phyloP scores from a whole-genome alignment of 1,139 yeast genomes.

The Petasospora fabianii region DNA sequence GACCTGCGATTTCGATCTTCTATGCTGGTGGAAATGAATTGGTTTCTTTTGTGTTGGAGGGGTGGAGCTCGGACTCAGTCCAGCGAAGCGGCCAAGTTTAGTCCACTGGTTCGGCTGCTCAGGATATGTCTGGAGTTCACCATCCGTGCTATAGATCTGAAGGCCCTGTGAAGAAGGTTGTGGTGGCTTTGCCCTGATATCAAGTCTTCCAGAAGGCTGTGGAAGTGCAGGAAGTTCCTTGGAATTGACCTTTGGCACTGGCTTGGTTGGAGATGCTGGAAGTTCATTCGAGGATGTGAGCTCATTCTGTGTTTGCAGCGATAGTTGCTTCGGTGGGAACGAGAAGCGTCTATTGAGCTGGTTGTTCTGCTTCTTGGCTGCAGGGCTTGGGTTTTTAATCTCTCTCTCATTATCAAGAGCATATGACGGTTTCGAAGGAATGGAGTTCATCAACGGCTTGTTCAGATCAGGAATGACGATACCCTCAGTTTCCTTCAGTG shows the following conservation, averaged over 20 bases:
- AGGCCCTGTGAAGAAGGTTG: slow-evolving; percentile 6
- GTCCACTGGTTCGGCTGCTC: background rate
- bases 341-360: slow-evolving; percentile 22
- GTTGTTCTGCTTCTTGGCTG: slow-evolving; percentile 23
- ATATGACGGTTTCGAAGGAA: background rate
- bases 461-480: slow-evolving; percentile 20
- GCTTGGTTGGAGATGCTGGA: background rate
- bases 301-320: background rate
- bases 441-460: background rate
- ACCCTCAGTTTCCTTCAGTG: slow-evolving; percentile 2
- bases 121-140: slow-evolving; percentile 4
- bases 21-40: slow-evolving; percentile 15
- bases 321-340: slow-evolving; percentile 19
- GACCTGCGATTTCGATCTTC: slow-evolving; percentile 18
- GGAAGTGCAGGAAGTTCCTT: slow-evolving; percentile 11
- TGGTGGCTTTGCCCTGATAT: slow-evolving; percentile 4
- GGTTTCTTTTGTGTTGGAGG: background rate
- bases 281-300: background rate
- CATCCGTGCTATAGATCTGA: slow-evolving; percentile 9
- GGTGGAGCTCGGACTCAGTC: too few relatives aligned
- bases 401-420: slow-evolving; percentile 24
- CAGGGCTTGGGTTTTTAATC: slow-evolving; percentile 25
- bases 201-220: slow-evolving; percentile 2
- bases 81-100: slow-evolving; percentile 12
- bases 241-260: background rate